These are phyloP conservation scores for Taxillus chinensis DNA, from an alignment of 164 flowering plant genomes.

Conservation along the genomic window DNA sequence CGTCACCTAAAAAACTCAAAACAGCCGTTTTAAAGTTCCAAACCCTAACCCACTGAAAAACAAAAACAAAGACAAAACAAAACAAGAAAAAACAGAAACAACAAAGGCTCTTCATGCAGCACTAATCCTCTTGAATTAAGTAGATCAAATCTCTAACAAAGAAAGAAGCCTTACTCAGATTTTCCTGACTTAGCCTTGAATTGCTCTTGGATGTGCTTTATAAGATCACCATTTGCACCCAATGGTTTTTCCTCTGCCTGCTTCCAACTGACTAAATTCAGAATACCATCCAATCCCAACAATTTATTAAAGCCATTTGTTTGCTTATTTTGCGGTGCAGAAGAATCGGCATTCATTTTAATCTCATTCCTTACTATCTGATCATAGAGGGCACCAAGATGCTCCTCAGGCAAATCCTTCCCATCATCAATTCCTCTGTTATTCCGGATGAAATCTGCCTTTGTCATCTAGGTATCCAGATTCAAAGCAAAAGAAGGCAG, in stretches of 20 bases:
- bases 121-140: neutral
- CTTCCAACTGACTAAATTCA: conserved; percentile 81
- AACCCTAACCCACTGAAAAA: neutral
- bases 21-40: neutral
- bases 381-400: conserved; percentile 80
- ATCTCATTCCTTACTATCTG: conserved; percentile 94
- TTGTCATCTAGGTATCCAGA: conserved; percentile 62
- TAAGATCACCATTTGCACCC: conserved; percentile 86
- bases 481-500: conserved; percentile 12
- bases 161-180: conserved; percentile 63
- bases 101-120: neutral
- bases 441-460: conserved; percentile 92
- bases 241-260: conserved; percentile 87
- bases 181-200: conserved; percentile 82
- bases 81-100: neutral
- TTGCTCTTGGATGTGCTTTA: conserved; percentile 92
- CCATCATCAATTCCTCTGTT: conserved; percentile 99
- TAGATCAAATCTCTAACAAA: neutral
- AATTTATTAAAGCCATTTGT: conserved; percentile 75
- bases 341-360: conserved; percentile 79
- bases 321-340: conserved; percentile 80
- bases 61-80: neutral
- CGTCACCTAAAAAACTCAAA: too few species aligned
- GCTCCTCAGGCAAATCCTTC: conserved; percentile 90
- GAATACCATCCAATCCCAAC: conserved; percentile 88